These are phyloP conservation scores for Venturia pyrina DNA, from an alignment of 2,329 filamentous ascomycete genomes.

Conservation along the genomic window DNA sequence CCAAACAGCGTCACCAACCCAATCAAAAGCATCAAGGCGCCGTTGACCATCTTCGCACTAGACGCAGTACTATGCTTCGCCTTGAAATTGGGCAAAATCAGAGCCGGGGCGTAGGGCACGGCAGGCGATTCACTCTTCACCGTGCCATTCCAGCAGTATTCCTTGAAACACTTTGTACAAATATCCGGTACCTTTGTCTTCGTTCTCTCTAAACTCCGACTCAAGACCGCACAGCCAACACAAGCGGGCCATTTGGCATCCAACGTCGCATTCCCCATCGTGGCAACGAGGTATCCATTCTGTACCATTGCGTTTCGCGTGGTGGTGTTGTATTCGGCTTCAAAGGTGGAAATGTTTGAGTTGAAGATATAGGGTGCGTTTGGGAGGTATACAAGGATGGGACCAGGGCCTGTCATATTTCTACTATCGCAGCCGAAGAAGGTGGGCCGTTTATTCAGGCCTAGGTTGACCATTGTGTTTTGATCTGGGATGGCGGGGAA, in stretches of 20 bases:
- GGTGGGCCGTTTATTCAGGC: slow-evolving; percentile 61
- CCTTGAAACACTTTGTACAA: slow-evolving; percentile 65
- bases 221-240: slow-evolving; percentile 78
- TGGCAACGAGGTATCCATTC: slow-evolving; percentile 79
- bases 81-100: slow-evolving; percentile 1
- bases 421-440: slow-evolving; percentile 70
- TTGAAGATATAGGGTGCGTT: slow-evolving; percentile 69
- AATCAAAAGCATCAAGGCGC: not conserved
- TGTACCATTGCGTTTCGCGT: slow-evolving; percentile 71
- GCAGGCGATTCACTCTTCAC: slow-evolving; percentile 25
- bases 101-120: not conserved
- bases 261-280: slow-evolving; percentile 68
- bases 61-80: slow-evolving; percentile 2
- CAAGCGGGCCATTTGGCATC: slow-evolving; percentile 71
- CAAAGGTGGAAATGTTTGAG: slow-evolving; percentile 74
- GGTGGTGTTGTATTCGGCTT: slow-evolving; percentile 49
- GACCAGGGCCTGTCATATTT: slow-evolving; percentile 51
- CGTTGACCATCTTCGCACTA: not conserved
- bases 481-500: slow-evolving; percentile 65
- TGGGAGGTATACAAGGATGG: slow-evolving; percentile 79
- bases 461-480: slow-evolving; percentile 70
- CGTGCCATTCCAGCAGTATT: slow-evolving; percentile 93
- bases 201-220: slow-evolving; percentile 64
- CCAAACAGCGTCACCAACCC: not conserved
- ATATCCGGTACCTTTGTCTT: slow-evolving; percentile 56